Evolutionary conservation across 2,329 filamentous ascomycete species (phyloP), one percentile per base, ranked within the genome.

Genomic region (Colletotrichum destructivum): DNA sequence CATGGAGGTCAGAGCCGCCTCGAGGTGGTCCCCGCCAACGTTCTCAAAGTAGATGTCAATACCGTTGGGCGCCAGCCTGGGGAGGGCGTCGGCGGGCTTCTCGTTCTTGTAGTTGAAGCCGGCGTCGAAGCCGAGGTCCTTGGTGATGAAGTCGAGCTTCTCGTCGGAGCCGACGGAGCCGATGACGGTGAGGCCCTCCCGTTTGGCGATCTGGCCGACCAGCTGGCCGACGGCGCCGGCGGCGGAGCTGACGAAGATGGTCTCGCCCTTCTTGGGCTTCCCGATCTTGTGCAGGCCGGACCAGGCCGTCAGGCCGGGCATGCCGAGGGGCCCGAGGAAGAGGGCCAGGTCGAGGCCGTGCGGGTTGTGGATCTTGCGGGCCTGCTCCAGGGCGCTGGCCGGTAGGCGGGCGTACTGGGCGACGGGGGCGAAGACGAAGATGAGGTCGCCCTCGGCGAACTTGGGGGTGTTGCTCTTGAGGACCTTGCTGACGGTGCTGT

Each of bases 41-140:
- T 88, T 88, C 73, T 88, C 87, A 69, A 82, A 88, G 79, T 87
- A 87, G n/a, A 88, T 94, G 77, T 97, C 94, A 71, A 97, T 88
- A 2, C 94, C 94, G 12, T 94, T 82, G 0, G 94, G 93, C 0
- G 92, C 93, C n/a, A 96, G 86, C 66, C 93, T 87, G 72, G 85
- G 82, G 62, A 97, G 86, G 0, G 93, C 94, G 11, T 92, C 91
- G 0, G 82, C 78, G 0, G 93, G 88, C 75, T 88, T 89, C 84
- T 96, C 93, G 75, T 89, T 95, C 88, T 96, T 96, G 87, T 97
- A 97, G 86, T 97, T 96, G 84, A 96, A 96, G 3, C 91, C 94
- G 8, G 75, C 83, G 65, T 89, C 86, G 73, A 86, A 88, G 1
- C 86, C 87, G 0, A 89, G 82, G 76, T 87, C 84, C 67, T 85